Evolutionary conservation across 1,284 basidiomycete species (phyloP), one percentile per base, ranked within the genome.

Genomic region (Taiwanofungus camphoratus): DNA sequence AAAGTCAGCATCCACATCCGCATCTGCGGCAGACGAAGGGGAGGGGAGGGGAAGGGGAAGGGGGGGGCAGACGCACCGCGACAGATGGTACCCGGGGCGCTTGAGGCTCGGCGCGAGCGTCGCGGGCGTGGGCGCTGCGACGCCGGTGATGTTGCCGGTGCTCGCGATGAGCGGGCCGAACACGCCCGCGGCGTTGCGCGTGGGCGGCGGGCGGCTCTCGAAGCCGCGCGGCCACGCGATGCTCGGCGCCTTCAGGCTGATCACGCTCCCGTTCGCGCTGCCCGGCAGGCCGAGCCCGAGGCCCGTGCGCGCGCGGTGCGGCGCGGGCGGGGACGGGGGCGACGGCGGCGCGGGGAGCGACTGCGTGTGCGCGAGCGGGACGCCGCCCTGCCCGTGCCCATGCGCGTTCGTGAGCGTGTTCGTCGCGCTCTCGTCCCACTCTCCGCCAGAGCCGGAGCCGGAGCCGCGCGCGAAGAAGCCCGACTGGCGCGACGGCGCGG

Each of bases 121-220:
- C 16, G 73, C 71, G 6, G 69, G 61, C 3, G 60, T 53, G 0
- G 84, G 84, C 0, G 81, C 74, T 3, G 80, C 82, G 2, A 69
- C 68, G 19, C 79, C 81, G 9, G 67, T 66, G 23, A 82, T 63
- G 50, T 82, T 83, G 2, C 79, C 82, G 0, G 87, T 82, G 48
- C 77, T 80, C 19, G 84, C 78, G 31, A 91, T 79, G 35, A 91
- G 71, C 5, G 82, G 76, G 9, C 84, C 87, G 53, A 88, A 77
- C 0, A 85, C 84, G 4, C 87, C 86, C 0, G 72, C 86, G 5
- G 69, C 74, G 45, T 68, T 77, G 36, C 73, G 64, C 7, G 77
- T 70, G 2, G 70, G 68, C 29, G 74, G 65, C 3, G 78, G 8
- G 9, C 26, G 26, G 9, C n/a, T 8, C 26, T 29, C 33, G 15